Evolutionary conservation across 1,284 basidiomycete species (phyloP).

Genomic region (Caloboletus firmus): DNA sequence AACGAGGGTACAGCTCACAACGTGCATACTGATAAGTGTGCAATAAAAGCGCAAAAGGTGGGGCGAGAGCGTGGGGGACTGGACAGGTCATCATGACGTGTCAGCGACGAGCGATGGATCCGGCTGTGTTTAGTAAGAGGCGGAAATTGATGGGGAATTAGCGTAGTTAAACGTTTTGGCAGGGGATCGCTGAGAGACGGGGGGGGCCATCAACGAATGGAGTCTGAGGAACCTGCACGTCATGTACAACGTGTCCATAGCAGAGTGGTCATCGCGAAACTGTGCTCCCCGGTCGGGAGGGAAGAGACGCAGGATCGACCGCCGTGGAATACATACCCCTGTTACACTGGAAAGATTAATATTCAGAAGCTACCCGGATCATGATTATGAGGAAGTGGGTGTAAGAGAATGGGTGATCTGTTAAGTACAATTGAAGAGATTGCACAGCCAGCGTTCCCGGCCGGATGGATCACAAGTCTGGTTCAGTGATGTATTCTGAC

Average conservation of each 20-base stretch:
- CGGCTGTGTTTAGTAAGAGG: conserved; percentile 21
- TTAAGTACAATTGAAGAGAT: conserved; percentile 13
- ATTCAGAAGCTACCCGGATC: background rate
- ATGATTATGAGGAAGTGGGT: background rate
- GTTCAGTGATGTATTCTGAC: background rate
- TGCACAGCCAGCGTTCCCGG: conserved; percentile 1
- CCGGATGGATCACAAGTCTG: conserved; percentile 2
- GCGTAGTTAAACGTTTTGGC: conserved; percentile 37
- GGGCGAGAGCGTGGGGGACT: conserved; percentile 9
- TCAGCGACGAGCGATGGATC: conserved; percentile 2
- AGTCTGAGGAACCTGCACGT: background rate
- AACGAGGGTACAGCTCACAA: conserved; percentile 15
- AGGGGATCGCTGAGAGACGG: conserved; percentile 25
- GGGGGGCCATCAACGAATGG: conserved; percentile 4
- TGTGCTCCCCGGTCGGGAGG: background rate
- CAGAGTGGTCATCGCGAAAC: conserved; percentile 1
- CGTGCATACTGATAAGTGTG: conserved; percentile 5
- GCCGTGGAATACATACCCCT: background rate
- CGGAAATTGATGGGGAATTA: conserved; percentile 34
- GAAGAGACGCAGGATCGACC: conserved; percentile 4
- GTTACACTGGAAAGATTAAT: background rate
- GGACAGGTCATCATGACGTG: conserved; percentile 25
- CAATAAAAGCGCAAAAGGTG: conserved; percentile 1
- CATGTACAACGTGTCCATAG: background rate
- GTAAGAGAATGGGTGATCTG: conserved; percentile 10